These are phyloP conservation scores for Royoungia palumana DNA, from an alignment of 768 basidiomycete species.

Conservation along the genomic window DNA sequence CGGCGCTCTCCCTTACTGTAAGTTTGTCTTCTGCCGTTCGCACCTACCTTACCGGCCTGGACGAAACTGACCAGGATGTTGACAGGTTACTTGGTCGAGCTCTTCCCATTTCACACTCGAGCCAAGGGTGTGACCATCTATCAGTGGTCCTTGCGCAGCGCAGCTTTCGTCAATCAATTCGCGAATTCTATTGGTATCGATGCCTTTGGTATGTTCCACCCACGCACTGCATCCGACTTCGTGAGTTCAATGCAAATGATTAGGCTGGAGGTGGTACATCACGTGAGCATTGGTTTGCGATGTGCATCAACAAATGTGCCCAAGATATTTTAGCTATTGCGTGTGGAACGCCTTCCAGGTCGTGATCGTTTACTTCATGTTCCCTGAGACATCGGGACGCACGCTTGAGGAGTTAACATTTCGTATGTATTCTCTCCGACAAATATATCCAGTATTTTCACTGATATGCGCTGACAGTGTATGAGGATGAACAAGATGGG, in stretches of 20 bases:
- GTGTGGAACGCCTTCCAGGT: slow-evolving; percentile 13
- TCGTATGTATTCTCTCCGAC: slow-evolving; percentile 3
- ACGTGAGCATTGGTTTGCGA: no score
- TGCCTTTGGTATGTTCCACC: not conserved
- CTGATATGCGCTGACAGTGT: slow-evolving; percentile 18
- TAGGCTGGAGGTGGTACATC: no score
- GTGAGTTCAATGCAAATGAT: no score
- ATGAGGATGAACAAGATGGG: not conserved
- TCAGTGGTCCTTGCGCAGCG: slow-evolving; percentile 52
- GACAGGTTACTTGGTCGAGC: slow-evolving; percentile 57
- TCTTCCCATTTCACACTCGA: slow-evolving; percentile 61
- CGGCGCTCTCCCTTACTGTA: slow-evolving; percentile 4
- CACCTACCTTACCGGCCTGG: no score
- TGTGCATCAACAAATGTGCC: no score
- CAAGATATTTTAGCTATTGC: slow-evolving; percentile 9
- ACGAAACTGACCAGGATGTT: not conserved
- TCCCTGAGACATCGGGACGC: slow-evolving; percentile 20
- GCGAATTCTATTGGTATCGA: slow-evolving; percentile 6
- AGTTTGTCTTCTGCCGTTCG: not conserved
- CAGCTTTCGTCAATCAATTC: slow-evolving; percentile 2
- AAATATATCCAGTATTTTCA: slow-evolving; percentile 25
- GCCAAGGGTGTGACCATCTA: slow-evolving; percentile 59
- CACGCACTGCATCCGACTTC: no score
- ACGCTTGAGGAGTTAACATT: slow-evolving; percentile 20
- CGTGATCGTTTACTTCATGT: slow-evolving; percentile 15